Conservation (phyloP, 371 early-diverging fungal species). For the Blakeslea trispora region DNA sequence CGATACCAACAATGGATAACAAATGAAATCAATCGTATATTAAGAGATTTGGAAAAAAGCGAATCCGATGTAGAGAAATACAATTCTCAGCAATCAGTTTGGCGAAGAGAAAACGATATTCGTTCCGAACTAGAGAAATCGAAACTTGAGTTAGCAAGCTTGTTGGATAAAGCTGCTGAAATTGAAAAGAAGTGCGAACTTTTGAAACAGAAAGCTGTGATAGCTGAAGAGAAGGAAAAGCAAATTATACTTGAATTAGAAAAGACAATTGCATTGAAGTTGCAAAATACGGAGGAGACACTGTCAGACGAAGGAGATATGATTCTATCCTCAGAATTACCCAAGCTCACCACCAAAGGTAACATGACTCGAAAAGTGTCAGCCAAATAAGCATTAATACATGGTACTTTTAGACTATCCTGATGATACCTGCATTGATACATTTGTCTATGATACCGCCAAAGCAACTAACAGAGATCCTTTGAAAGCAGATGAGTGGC, state of each 20-base stretch:
- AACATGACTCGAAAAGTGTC: no score
- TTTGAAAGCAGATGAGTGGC: conserved; percentile 72
- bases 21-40: conserved; percentile 80
- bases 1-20: conserved; percentile 77
- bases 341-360: conserved; percentile 1
- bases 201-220: conserved; percentile 22
- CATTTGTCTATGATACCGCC: conserved; percentile 66
- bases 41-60: conserved; percentile 67
- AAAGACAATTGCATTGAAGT: conserved; percentile 7
- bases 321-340: neutral
- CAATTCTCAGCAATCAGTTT: conserved; percentile 31
- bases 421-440: conserved; percentile 61
- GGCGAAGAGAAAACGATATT: conserved; percentile 44
- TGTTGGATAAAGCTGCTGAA: conserved; percentile 29
- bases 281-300: conserved; percentile 4
- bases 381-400: no score
- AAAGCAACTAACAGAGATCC: conserved; percentile 58
- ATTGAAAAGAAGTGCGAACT: conserved; percentile 32
- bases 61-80: conserved; percentile 39
- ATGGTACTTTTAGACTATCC: conserved; percentile 39
- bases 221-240: conserved; percentile 36
- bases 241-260: conserved; percentile 20
- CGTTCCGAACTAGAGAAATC: conserved; percentile 37
- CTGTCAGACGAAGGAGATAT: conserved; percentile 6
- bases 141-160: conserved; percentile 23